These are phyloP conservation scores for Plantago ovata DNA, from an alignment of 257 asterid genomes.

Conservation along the genomic window DNA sequence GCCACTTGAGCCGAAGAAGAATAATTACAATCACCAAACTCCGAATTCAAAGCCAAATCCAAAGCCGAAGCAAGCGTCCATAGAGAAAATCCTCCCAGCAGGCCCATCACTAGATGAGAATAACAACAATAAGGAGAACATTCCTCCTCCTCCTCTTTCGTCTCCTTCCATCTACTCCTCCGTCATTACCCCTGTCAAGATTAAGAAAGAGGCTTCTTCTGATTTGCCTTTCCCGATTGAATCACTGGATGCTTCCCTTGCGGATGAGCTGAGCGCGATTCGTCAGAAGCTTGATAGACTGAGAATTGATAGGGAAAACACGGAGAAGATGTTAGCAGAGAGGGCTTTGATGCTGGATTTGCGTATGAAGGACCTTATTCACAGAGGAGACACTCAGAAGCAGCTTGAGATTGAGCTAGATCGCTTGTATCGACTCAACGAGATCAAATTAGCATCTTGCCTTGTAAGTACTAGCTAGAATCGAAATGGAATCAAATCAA, in stretches of 20 bases:
- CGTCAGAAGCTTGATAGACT: conserved; percentile 60
- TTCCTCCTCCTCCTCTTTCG: not conserved
- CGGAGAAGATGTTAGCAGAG: conserved; percentile 48
- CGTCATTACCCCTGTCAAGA: conserved; percentile 13
- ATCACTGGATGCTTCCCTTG: conserved; percentile 47
- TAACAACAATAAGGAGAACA: conserved; percentile 12
- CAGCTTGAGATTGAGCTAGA: conserved; percentile 85
- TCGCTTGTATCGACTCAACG: conserved; percentile 69
- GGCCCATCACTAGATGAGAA: too few relatives aligned
- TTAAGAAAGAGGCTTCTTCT: not conserved
- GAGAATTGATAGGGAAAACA: conserved; percentile 49
- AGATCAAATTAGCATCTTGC: conserved; percentile 66
- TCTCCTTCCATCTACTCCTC: not conserved
- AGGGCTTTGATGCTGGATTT: conserved; percentile 44
- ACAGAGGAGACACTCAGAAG: conserved; percentile 66
- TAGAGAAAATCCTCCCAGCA: not conserved
- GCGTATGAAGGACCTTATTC: conserved; percentile 49
- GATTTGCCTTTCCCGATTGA: conserved; percentile 14
- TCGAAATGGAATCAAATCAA: too few relatives aligned
- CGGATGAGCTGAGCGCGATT: conserved; percentile 69
- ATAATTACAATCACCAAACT: not conserved
- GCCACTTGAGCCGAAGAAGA: too few relatives aligned
- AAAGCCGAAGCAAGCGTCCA: not conserved
- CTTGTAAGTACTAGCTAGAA: conserved; percentile 32
- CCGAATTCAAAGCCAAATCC: not conserved